phyloP scores from a whole-genome alignment of 345 rosid species.

The Hibiscus mutabilis region DNA sequence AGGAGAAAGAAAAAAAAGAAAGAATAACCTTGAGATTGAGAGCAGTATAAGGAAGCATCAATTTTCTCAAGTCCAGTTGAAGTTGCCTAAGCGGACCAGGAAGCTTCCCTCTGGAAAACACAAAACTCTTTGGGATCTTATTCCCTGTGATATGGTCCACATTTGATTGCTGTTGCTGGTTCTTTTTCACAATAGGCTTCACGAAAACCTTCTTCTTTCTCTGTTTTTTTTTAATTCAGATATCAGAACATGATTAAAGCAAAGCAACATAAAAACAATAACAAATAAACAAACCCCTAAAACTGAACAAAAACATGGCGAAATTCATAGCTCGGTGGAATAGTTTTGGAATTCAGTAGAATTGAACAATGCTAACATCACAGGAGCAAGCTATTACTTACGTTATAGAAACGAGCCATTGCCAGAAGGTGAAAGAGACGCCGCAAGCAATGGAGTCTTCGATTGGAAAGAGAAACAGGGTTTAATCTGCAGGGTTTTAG shows the following conservation, averaged over 20 bases:
- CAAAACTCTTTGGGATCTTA: constrained; percentile 84
- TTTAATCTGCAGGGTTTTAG: no score
- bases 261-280: not conserved
- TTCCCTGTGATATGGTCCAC: constrained; percentile 84
- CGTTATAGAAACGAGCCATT: constrained; percentile 45
- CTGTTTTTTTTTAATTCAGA: constrained; percentile 30
- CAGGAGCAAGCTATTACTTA: constrained; percentile 15
- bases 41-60: constrained; percentile 96
- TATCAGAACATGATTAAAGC: not conserved
- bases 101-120: constrained; percentile 81
- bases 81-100: constrained; percentile 72
- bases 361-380: not conserved
- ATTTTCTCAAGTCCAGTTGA: constrained; percentile 79
- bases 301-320: not conserved
- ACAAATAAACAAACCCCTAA: no score
- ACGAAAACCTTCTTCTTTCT: constrained; percentile 44
- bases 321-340: not conserved
- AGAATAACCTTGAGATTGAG: constrained; percentile 65
- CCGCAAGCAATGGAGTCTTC: not conserved
- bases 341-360: not conserved
- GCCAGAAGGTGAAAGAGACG: not conserved
- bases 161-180: constrained; percentile 17
- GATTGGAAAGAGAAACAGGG: not conserved
- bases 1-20: not conserved
- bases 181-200: constrained; percentile 57